Conservation (phyloP, 352 stramenopile species). For the Phytophthora tubulina region DNA sequence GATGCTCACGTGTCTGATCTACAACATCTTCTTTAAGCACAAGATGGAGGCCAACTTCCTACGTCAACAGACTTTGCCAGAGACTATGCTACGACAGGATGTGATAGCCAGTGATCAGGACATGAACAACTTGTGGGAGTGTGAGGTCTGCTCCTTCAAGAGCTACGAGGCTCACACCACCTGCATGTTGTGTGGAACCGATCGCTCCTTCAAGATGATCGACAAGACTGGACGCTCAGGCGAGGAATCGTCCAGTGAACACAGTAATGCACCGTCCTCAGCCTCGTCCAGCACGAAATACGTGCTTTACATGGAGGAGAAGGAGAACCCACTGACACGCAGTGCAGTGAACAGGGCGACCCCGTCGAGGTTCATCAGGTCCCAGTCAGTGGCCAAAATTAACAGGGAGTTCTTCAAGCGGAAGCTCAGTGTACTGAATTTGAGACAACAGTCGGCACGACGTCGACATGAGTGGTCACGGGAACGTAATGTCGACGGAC, state of each 20-base stretch:
- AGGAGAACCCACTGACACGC: conserved; percentile 57
- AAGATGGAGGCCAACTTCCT: conserved; percentile 82
- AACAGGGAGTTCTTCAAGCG: conserved; percentile 78
- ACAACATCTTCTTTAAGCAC: conserved; percentile 92
- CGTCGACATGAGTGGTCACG: conserved; percentile 88
- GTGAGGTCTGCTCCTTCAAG: conserved; percentile 94
- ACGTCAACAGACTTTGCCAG: conserved; percentile 71
- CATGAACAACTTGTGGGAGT: conserved; percentile 90
- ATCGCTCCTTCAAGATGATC: conserved; percentile 77
- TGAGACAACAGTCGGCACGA: conserved; percentile 85
- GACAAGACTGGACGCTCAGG: conserved; percentile 49
- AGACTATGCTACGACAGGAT: conserved; percentile 89
- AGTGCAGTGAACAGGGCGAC: conserved; percentile 34
- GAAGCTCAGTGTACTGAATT: conserved; percentile 81
- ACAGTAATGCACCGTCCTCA: conserved; percentile 45
- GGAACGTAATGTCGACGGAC: conserved; percentile 74
- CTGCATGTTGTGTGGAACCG: conserved; percentile 92
- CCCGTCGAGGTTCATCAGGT: conserved; percentile 17
- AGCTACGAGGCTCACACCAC: conserved; percentile 89
- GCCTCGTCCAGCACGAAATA: conserved; percentile 68
- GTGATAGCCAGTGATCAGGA: conserved; percentile 90
- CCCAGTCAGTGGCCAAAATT: conserved; percentile 51
- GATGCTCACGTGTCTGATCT: conserved; percentile 89
- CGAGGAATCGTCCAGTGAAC: conserved; percentile 50
- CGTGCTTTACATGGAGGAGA: conserved; percentile 73